A percentile compares a stretch with the other conserved stretches of the same genome.
Conservation (phyloP, 495 filamentous ascomycete species). For the Daldinia grandis region DNA sequence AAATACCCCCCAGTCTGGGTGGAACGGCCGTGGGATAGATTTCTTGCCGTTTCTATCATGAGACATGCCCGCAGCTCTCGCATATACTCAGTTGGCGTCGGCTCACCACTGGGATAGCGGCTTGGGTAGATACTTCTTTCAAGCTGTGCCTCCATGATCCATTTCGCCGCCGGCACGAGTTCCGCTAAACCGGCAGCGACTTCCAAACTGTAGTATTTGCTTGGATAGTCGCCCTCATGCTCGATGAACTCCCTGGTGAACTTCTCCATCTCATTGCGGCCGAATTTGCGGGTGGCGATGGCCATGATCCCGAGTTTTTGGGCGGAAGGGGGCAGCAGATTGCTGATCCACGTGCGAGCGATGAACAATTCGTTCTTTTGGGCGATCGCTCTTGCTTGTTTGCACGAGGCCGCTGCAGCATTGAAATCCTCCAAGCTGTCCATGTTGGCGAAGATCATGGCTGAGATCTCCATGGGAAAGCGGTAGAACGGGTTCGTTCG, state of each 20-base stretch:
- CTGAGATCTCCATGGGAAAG: neutral
- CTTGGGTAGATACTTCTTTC: neutral
- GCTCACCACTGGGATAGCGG: neutral
- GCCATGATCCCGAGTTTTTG: slow-evolving; percentile 12
- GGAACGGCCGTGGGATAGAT: slow-evolving; percentile 16
- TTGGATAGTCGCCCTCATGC: neutral
- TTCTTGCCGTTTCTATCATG: slow-evolving; percentile 12
- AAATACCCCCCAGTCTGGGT: too few relatives aligned
- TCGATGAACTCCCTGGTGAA: slow-evolving; percentile 7
- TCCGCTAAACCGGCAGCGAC: neutral
- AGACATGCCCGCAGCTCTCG: neutral
- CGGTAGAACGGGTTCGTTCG: neutral
- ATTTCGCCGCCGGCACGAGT: neutral
- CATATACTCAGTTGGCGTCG: neutral
- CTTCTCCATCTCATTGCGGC: neutral
- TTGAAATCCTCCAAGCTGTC: slow-evolving; percentile 1
- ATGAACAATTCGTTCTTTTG: neutral
- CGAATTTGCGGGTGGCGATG: neutral
- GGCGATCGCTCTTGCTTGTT: neutral
- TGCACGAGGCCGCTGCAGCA: slow-evolving; percentile 6
- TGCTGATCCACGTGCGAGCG: neutral
- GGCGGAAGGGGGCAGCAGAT: neutral
- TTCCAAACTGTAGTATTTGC: neutral
- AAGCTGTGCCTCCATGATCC: neutral
- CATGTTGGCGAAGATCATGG: slow-evolving; percentile 4